A percentile compares a stretch with the other conserved stretches of the same genome.
phyloP scores from a whole-genome alignment of 1,139 yeast genomes.

The Zygosaccharomyces sapae region DNA sequence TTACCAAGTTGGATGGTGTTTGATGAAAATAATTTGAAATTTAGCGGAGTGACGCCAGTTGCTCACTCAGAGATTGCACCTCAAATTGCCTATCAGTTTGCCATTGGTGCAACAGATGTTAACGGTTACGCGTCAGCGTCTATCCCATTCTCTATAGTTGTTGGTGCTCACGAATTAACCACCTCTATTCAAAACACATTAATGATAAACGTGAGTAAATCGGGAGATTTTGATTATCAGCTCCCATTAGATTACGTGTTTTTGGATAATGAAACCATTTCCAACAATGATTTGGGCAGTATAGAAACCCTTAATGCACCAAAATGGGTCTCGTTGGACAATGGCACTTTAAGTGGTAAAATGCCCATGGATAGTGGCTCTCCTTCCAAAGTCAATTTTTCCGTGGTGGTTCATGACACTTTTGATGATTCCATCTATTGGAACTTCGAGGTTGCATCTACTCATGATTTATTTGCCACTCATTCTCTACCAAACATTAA shows the following conservation, averaged over 20 bases:
- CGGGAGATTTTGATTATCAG: conserved; percentile 47
- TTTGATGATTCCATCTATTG: conserved; percentile 62
- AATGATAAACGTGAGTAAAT: conserved; percentile 63
- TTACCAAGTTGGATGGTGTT: conserved; percentile 86
- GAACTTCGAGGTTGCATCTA: conserved; percentile 46
- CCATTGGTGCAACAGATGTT: conserved; percentile 75
- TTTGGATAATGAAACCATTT: conserved; percentile 54
- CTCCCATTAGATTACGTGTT: conserved; percentile 60
- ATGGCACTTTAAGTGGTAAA: conserved; percentile 51
- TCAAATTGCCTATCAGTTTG: conserved; percentile 65
- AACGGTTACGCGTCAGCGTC: conserved; percentile 70
- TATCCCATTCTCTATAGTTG: conserved; percentile 64
- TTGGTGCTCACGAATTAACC: conserved; percentile 84
- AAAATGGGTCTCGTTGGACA: conserved; percentile 53
- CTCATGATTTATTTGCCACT: conserved; percentile 48
- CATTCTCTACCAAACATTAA: conserved; percentile 51
- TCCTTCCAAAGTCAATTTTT: conserved; percentile 42
- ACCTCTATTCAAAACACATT: conserved; percentile 48
- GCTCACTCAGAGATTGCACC: conserved; percentile 87
- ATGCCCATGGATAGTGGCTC: conserved; percentile 47
- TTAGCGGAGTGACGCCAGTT: conserved; percentile 83
- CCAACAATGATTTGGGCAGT: conserved; percentile 50
- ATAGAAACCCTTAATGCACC: conserved; percentile 52
- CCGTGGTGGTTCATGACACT: conserved; percentile 56
- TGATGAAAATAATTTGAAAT: conserved; percentile 57